phyloP scores from a whole-genome alignment of 306 rosid genomes.

The Ormosia semicastrata region DNA sequence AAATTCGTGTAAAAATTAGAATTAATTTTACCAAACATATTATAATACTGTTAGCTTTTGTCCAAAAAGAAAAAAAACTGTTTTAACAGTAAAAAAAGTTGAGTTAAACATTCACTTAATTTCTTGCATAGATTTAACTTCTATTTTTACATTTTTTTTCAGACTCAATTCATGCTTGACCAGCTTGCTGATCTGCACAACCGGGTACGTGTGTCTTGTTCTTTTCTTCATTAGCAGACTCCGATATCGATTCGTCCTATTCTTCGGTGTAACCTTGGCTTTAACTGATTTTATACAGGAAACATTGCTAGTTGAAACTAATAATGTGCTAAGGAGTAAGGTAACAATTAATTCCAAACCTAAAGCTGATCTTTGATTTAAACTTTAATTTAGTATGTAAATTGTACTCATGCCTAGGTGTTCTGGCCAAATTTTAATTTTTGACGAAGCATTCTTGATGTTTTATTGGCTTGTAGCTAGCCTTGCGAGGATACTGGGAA shows the following conservation, averaged over 20 bases:
- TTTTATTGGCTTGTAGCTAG: not conserved
- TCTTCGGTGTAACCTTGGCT: not conserved
- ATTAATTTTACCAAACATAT: too few relatives aligned
- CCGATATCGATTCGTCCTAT: not conserved
- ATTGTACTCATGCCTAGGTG: not conserved
- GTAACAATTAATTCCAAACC: slow-evolving; percentile 35
- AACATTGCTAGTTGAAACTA: slow-evolving; percentile 60
- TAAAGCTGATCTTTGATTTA: not conserved
- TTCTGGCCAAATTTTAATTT: not conserved
- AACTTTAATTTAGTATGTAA: not conserved
- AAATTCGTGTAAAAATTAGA: too few relatives aligned
- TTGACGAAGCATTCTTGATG: not conserved
- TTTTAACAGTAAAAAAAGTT: too few relatives aligned
- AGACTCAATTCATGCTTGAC: slow-evolving; percentile 74
- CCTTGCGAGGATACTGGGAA: not conserved
- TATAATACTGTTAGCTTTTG: too few relatives aligned
- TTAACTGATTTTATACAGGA: slow-evolving; percentile 51
- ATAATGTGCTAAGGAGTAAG: slow-evolving; percentile 55
- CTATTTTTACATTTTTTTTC: slow-evolving; percentile 7
- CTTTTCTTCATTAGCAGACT: not conserved
- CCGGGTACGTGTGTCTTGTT: slow-evolving; percentile 40
- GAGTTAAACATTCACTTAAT: too few relatives aligned
- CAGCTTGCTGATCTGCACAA: slow-evolving; percentile 81
- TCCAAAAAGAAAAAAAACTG: too few relatives aligned
- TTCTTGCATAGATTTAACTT: not conserved